Evolutionary conservation across 2,329 filamentous ascomycete genomes (phyloP).

Genomic region (Aspergillus flavus): DNA sequence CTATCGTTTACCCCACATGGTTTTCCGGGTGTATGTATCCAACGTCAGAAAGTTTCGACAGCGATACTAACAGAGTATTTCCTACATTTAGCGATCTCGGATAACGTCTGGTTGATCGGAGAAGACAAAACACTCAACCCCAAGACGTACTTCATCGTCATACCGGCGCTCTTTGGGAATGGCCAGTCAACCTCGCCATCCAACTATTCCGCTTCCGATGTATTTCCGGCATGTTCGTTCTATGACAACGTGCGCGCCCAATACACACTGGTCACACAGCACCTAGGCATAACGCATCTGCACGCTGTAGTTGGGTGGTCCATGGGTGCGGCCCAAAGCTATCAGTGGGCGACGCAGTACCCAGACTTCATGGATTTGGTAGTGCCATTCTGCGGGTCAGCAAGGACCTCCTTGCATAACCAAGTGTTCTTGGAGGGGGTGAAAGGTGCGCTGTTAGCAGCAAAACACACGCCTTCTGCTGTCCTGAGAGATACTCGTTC

Average conservation of each 20-base stretch:
- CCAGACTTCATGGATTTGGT: slow-evolving; percentile 67
- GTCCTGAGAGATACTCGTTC: slow-evolving; percentile 53
- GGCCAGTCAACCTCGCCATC: slow-evolving; percentile 69
- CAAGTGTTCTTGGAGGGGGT: slow-evolving; percentile 69
- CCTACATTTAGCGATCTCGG: slow-evolving; percentile 55
- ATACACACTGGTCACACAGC: slow-evolving; percentile 65
- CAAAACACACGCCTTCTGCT: slow-evolving; percentile 56
- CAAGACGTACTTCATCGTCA: slow-evolving; percentile 67
- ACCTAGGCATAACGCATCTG: slow-evolving; percentile 62
- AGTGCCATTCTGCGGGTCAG: slow-evolving; percentile 68
- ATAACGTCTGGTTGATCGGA: slow-evolving; percentile 76
- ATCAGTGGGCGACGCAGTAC: slow-evolving; percentile 65
- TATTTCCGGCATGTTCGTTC: slow-evolving; percentile 65
- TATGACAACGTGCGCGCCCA: slow-evolving; percentile 73
- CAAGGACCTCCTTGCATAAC: slow-evolving; percentile 67
- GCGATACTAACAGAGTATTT: neutral
- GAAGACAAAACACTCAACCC: slow-evolving; percentile 66
- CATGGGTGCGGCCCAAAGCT: slow-evolving; percentile 70
- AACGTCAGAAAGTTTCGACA: neutral
- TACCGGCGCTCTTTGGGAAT: slow-evolving; percentile 70
- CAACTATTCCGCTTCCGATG: slow-evolving; percentile 56
- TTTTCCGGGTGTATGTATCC: slow-evolving; percentile 61
- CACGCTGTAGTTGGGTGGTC: slow-evolving; percentile 69
- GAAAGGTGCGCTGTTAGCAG: slow-evolving; percentile 61
- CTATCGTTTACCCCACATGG: slow-evolving; percentile 77